These are phyloP conservation scores for Tolypocladium endophyticum DNA, from an alignment of 2,329 filamentous ascomycete species.

Conservation along the genomic window DNA sequence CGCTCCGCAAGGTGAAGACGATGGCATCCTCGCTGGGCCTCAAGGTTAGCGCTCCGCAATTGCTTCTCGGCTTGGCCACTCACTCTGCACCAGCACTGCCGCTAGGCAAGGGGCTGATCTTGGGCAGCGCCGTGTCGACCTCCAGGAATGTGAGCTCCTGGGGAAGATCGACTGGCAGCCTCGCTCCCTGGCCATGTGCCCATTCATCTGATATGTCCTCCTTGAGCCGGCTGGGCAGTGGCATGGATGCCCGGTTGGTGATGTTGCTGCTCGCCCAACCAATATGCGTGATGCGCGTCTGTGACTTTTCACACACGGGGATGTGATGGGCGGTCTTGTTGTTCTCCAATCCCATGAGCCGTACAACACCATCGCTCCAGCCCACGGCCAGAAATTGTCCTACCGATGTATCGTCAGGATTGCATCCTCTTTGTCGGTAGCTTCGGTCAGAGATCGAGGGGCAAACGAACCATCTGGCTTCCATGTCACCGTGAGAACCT, in stretches of 20 bases:
- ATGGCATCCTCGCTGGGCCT: slow-evolving; percentile 36
- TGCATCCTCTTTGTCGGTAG: not conserved
- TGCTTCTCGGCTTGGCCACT: slow-evolving; percentile 16
- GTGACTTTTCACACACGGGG: slow-evolving; percentile 33
- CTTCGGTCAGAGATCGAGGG: not conserved
- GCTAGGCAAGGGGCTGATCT: slow-evolving; percentile 57
- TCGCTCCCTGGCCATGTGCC: slow-evolving; percentile 2
- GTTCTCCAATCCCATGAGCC: slow-evolving; percentile 68
- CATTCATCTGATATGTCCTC: slow-evolving; percentile 7
- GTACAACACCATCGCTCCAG: slow-evolving; percentile 71
- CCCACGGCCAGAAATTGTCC: slow-evolving; percentile 71
- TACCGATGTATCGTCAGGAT: slow-evolving; percentile 14
- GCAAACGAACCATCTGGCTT: slow-evolving; percentile 52
- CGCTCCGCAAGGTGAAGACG: slow-evolving; percentile 59
- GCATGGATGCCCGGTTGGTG: slow-evolving; percentile 16
- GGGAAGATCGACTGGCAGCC: slow-evolving; percentile 45
- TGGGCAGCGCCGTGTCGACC: slow-evolving; percentile 65
- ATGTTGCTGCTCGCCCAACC: slow-evolving; percentile 39
- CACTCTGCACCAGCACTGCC: slow-evolving; percentile 52
- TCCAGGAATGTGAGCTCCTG: slow-evolving; percentile 65
- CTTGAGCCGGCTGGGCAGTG: slow-evolving; percentile 4
- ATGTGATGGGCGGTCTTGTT: slow-evolving; percentile 73
- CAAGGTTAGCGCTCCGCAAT: slow-evolving; percentile 7
- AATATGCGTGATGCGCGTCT: slow-evolving; percentile 38
- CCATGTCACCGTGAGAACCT: slow-evolving; percentile 46